Evolutionary conservation across 768 basidiomycete species (phyloP), one percentile per base, ranked within the genome.

Genomic region (Mycena albidolilacea): DNA sequence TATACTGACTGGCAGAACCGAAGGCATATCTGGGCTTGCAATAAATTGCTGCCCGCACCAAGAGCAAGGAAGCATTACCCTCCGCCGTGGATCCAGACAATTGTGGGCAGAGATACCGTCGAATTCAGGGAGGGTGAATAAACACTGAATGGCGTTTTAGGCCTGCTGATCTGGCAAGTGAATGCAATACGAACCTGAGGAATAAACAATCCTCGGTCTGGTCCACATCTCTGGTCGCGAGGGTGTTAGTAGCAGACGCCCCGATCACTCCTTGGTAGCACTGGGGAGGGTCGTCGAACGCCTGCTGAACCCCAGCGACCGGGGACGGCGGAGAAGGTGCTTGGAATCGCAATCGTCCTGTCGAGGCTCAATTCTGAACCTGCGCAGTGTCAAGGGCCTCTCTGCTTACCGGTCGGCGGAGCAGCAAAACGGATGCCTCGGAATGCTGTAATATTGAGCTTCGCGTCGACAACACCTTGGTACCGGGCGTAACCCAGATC

Each of bases 351-450:
- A 74, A 60, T 35, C 38, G 10, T 39, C 72, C 72, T 73, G 35
- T 15, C 35, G 7, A 15, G 30, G 48, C 19, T n/a, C 8, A 14
- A 15, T 9, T 15, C 58, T 10, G 43, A 30, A 19, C 14, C 17
- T 68, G 77, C 54, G 17, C 15, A 43, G 10, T 6, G 9, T 11
- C 30, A 9, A 19, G 5, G 6, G 30, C 30, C 30, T 30, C 30
- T 30, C 30, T 46, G 54, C 52, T 38, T 39, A 80, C 83, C 83
- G 12, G 76, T 17, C 30, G 83, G 83, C 35, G 83, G 73, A 10
- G 82, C 77, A 37, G 83, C 83, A 67, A 82, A 84, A 15, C 83
- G 80, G 55, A 81, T 77, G 10, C 79, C 79, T 5, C 76, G 60
- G 71, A 78, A 81, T 41, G 50, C 64, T 1, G 77, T 75, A 46